Base-by-base conservation (phyloP, 805 yeast species). In the Ogataea thermomethanolica region DNA sequence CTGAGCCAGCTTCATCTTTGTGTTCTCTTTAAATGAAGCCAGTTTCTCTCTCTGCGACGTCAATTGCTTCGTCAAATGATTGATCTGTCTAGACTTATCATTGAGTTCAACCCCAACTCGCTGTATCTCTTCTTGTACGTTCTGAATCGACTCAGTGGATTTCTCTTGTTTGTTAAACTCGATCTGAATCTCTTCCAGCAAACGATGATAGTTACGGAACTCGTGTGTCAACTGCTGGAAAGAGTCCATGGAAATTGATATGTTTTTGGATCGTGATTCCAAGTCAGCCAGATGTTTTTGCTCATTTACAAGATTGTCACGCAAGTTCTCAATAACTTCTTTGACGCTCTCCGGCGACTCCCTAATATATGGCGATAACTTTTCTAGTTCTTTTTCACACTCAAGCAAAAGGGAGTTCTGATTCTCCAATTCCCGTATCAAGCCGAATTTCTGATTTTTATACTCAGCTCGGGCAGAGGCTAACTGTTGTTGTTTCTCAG, bases 391-490 rank as follows among this genome's bases (percentile, higher is more conserved):
- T 35, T 76, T 74, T 38, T 71, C 74, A 2, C 78, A 58, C 41
- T 81, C 87, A 10, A 75, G 61, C 12, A 78, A 64, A 30, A 79
- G 60, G 41, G 75, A 79, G 42, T 75, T 78, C 40, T 74, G 72
- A 44, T 79, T 80, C 49, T 84, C 87, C 7, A 83, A 59, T 40
- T 76, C 74, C 33, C 74, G 74, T 12, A 80, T 69, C 39, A 83
- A 57, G 29, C 73, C 61, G n/a, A 67, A 62, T 56, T 85, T 86
- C 35, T 79, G 79, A 12, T 70, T 62, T 59, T 79, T 82, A 61
- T 85, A 85, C 32, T 70, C 73, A 17, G 71, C 67, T 55, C 83
- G 86, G 47, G 82, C 88, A 9, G 64, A 53, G 0, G 82, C 73
- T 34, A 84, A 63, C 9, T 69, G 58, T 53, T 84, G 86, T 56